Conservation (phyloP, 1,139 yeast species). For the Pneumocystis sp. region DNA sequence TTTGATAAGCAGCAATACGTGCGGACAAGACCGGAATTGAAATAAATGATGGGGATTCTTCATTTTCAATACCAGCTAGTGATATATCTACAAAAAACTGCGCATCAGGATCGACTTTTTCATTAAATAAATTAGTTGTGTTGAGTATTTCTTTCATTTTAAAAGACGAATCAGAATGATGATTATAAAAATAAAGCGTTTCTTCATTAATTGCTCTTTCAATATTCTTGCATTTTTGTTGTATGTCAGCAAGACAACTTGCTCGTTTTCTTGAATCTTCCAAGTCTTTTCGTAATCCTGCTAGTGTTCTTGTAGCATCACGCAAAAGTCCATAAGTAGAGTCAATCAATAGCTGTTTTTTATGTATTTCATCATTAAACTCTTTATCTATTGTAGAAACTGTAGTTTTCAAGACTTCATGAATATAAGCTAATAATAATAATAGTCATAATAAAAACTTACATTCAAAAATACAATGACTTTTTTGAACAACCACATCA, state of each 20-base stretch:
- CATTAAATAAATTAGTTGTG: neutral
- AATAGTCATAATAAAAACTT: neutral
- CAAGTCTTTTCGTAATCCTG: constrained; percentile 32
- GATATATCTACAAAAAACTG: neutral
- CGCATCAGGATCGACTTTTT: neutral
- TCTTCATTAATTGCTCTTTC: constrained; percentile 46
- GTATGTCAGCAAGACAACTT: constrained; percentile 31
- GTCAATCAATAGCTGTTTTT: constrained; percentile 34
- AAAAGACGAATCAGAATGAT: neutral
- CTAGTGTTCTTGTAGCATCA: constrained; percentile 33
- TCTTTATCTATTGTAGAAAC: constrained; percentile 26
- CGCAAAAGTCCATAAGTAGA: constrained; percentile 35
- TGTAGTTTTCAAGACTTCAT: constrained; percentile 27
- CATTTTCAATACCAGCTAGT: neutral
- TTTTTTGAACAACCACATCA: constrained; percentile 22
- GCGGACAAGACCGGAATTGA: constrained; percentile 54
- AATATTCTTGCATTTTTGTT: constrained; percentile 39
- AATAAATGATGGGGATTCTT: constrained; percentile 26
- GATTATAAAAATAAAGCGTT: constrained; percentile 1
- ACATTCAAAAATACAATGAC: constrained; percentile 29
- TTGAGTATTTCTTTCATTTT: neutral
- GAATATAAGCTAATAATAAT: neutral
- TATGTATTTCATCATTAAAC: constrained; percentile 35
- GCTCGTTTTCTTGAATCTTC: constrained; percentile 32
- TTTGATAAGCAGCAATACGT: constrained; percentile 62